These are phyloP conservation scores for Amyloporia xantha DNA, from an alignment of 768 basidiomycete genomes.

Conservation along the genomic window DNA sequence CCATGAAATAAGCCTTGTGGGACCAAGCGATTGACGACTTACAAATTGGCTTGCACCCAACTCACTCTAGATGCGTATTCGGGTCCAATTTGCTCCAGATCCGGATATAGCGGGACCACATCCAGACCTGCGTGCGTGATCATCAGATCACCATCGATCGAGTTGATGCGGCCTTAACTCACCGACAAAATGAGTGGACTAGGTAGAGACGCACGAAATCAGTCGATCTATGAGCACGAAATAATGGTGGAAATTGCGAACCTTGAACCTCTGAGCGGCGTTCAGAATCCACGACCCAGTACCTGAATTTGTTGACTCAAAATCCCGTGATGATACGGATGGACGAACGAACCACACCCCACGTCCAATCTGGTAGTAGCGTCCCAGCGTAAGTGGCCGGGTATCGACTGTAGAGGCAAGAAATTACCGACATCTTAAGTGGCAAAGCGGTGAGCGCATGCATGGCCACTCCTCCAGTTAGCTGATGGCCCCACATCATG, in stretches of 20 bases:
- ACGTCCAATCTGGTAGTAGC: slow-evolving; percentile 49
- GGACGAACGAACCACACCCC: slow-evolving; percentile 52
- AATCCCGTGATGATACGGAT: background rate
- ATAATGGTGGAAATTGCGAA: no score
- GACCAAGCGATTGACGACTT: no score
- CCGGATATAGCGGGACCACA: slow-evolving; percentile 64
- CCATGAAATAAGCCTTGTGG: no score
- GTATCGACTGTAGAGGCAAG: no score
- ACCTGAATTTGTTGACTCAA: slow-evolving; percentile 42
- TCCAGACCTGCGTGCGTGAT: slow-evolving; percentile 46
- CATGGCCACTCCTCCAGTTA: slow-evolving; percentile 48
- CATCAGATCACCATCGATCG: background rate
- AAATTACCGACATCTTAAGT: slow-evolving; percentile 41
- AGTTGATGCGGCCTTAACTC: slow-evolving; percentile 14
- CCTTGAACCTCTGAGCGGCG: slow-evolving; percentile 60
- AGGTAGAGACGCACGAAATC: slow-evolving; percentile 4
- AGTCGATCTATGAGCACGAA: no score
- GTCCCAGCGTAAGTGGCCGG: no score
- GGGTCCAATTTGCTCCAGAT: slow-evolving; percentile 54
- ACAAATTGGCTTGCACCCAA: slow-evolving; percentile 75
- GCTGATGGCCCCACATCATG: slow-evolving; percentile 39
- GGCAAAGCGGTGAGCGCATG: slow-evolving; percentile 59
- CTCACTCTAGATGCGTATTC: slow-evolving; percentile 55
- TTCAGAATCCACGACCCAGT: slow-evolving; percentile 72
- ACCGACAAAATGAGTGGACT: slow-evolving; percentile 64